Base-by-base conservation (phyloP, 495 filamentous ascomycete genomes). In the Aspergillus haitiensis region DNA sequence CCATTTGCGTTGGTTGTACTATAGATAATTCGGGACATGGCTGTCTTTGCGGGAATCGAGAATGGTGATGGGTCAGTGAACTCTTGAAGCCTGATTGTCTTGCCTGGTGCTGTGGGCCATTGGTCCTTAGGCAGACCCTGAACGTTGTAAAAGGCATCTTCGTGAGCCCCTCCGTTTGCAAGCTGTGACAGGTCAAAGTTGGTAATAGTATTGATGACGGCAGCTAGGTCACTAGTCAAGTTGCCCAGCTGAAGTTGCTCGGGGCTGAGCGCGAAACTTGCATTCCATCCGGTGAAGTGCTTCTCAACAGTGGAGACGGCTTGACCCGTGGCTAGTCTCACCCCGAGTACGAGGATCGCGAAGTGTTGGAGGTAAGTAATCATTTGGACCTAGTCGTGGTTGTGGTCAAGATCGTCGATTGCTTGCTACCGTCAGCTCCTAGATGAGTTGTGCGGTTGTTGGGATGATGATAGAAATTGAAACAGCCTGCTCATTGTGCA, bases 171-270 rank as follows among this genome's bases (percentile, higher is more conserved):
- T 34, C 75, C 75, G 50, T 68, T 64, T 10, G 74, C 75, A 21
- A 71, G 67, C 56, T 76, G 73, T 11, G 73, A 70, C 9, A 63
- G 60, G 40, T 77, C 73, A 46, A 72, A 75, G 47, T 71, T 70
- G 34, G 71, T 58, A 31, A 69, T 63, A 12, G 56, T 71, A 12
- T 76, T 63, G 55, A 76, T 48, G 31, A 53, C 67, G 10, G 42
- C 45, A 2, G 32, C 67, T 32, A 55, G 13, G 18, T 58, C 49
- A 18, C 39, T 13, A 5, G 67, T 62, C 27, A 77, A 50, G 16
- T 70, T 64, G n/a, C 61, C 69, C 6, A 60, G 47, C 32, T 66
- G 40, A 40, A 75, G 59, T 55, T 75, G 75, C 6, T 63, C 57
- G 9, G 42, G 27, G n/a, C 64, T 65, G 12, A 77, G 63, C 13